A percentile compares a stretch with the other conserved stretches of the same genome.
phyloP scores from a whole-genome alignment of 192 early-diverging fungal genomes.

The Cetraspora pellucida region DNA sequence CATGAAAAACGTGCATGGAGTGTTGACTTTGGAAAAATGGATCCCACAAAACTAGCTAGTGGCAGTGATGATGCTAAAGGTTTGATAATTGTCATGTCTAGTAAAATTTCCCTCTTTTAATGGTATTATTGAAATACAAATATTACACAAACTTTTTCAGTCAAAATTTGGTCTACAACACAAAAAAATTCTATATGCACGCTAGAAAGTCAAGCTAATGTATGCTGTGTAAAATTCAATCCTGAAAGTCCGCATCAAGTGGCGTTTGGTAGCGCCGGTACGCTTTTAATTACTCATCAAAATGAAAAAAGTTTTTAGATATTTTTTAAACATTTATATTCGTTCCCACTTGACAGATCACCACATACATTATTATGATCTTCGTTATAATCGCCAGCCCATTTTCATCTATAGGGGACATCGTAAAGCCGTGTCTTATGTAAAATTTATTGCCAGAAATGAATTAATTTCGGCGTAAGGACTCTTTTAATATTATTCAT shows the following conservation, averaged over 20 bases:
- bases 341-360: constrained; percentile 61
- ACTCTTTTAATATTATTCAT: constrained; percentile 10
- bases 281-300: constrained; percentile 6
- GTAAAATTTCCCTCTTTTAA: background rate
- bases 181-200: constrained; percentile 72
- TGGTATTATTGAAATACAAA: background rate
- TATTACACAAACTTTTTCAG: background rate
- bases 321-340: background rate
- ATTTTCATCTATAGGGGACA: constrained; percentile 82
- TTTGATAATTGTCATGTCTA: constrained; percentile 29
- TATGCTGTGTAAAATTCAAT: constrained; percentile 94
- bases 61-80: constrained; percentile 94
- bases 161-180: constrained; percentile 86
- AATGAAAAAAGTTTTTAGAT: background rate
- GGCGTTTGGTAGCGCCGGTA: constrained; percentile 87
- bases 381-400: constrained; percentile 72
- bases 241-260: constrained; percentile 73
- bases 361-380: constrained; percentile 89
- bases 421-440: constrained; percentile 92
- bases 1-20: constrained; percentile 94
- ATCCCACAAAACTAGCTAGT: constrained; percentile 80
- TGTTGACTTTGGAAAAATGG: constrained; percentile 78
- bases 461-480: constrained; percentile 79
- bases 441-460: constrained; percentile 77
- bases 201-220: constrained; percentile 83